Conservation (phyloP, 176 grass and related monocot genomes). For the Dactylis glomerata region DNA sequence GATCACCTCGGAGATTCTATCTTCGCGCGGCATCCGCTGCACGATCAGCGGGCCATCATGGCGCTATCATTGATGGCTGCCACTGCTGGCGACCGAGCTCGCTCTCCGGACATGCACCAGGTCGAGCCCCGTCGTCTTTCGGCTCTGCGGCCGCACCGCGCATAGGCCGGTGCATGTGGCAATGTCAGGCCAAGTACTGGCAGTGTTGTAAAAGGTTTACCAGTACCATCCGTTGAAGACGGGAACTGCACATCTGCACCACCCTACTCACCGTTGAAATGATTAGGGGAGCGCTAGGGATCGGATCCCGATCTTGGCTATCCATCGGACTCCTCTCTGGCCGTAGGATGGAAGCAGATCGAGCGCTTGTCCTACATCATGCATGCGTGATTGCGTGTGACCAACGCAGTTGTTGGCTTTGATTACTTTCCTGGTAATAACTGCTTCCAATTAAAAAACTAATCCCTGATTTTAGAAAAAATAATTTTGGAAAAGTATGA, state of each 20-base stretch:
- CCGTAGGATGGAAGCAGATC: no score
- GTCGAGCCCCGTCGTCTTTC: not conserved
- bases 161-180: slow-evolving; percentile 20
- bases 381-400: no score
- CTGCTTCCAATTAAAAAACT: no score
- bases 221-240: not conserved
- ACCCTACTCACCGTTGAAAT: not conserved
- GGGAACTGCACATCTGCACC: not conserved
- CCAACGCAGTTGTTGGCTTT: no score
- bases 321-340: no score
- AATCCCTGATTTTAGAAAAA: no score
- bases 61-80: slow-evolving; percentile 33
- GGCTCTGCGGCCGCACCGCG: not conserved
- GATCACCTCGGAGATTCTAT: not conserved
- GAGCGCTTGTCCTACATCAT: no score
- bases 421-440: no score
- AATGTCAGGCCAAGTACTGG: slow-evolving; percentile 10
- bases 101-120: not conserved
- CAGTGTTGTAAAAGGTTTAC: not conserved
- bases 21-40: not conserved
- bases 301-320: no score
- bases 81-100: not conserved
- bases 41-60: slow-evolving; percentile 27
- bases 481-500: no score
- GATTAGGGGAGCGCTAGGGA: no score